Evolutionary conservation across 495 filamentous ascomycete genomes (phyloP), one percentile per base, ranked within the genome.

Genomic region (Neurospora sp.): DNA sequence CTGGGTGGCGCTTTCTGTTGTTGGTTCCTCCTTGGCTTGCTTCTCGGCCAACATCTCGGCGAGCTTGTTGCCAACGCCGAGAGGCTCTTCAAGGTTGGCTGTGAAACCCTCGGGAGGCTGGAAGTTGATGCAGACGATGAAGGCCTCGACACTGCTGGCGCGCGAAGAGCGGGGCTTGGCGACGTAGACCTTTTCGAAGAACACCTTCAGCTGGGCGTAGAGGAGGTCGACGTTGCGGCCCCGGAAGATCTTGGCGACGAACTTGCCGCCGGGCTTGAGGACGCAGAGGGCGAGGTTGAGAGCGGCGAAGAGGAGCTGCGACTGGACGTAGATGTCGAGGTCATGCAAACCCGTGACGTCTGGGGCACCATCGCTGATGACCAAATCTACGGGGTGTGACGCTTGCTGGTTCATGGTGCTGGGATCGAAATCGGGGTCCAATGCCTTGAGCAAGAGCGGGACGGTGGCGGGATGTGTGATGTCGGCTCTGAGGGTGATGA

Each of bases 321-420:
- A 93, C 81, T 99, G 96, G 20, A 99, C 91, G 80, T 98, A 98
- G 76, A 98, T 98, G 80, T 99, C 96, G 9, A 99, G 87, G 81
- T 99, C 96, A 80, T 99, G 96, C 4, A 99, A 85, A 31, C 96
- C 96, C 0, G 96, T 99, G 44, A 98, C 96, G 78, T 99, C 96
- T 9, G 96, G 96, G 1, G 96, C 96, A 44, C 96, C 96, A 76
- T 99, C 96, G 69, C 92, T 96, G 71, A 99, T 87, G 39, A 99
- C 95, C 5, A 99, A 88, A 77, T 97, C 94, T 31, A 97, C 94
- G 0, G 90, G 93, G 71, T 94, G 89, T 5, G 84, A 81, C 20
- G 87, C 81, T 59, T 89, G 86, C 16, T 84, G 80, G 71, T 77
- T 80, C 70, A 80, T 82, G 9, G 80, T 76, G 53, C 88, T 86